Evolutionary conservation across 257 asterid genomes (phyloP).

Genomic region (Thymus mandschuricus): DNA sequence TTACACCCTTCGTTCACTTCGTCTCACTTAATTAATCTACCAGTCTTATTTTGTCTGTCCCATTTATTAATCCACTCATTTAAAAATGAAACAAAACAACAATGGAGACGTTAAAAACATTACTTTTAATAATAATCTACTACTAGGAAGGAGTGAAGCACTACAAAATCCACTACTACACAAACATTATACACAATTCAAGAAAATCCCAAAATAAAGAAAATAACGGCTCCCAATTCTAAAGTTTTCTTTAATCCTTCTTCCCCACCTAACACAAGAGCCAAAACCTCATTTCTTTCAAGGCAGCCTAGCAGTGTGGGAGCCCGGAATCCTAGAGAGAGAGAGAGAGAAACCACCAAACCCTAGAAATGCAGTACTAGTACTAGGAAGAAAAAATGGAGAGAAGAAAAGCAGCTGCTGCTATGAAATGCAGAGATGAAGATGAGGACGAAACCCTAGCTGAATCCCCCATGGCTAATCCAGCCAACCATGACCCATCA

Average conservation of each 20-base stretch:
- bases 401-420: conserved; percentile 28
- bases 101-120: background rate
- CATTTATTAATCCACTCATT: too few relatives aligned
- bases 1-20: background rate
- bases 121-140: background rate
- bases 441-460: conserved; percentile 36
- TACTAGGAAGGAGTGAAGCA: conserved; percentile 11
- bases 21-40: too few relatives aligned
- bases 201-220: conserved; percentile 17
- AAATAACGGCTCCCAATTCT: conserved; percentile 24
- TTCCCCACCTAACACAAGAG: conserved; percentile 24
- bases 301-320: conserved; percentile 15
- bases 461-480: conserved; percentile 87
- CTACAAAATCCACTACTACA: conserved; percentile 6
- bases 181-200: conserved; percentile 42
- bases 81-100: too few relatives aligned
- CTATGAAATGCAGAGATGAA: conserved; percentile 33
- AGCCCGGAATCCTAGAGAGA: conserved; percentile 34
- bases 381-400: conserved; percentile 28
- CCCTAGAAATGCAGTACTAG: conserved; percentile 22
- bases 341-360: conserved; percentile 10
- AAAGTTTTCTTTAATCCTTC: conserved; percentile 4
- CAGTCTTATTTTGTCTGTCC: too few relatives aligned
- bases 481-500: conserved; percentile 90
- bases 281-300: conserved; percentile 38